Evolutionary conservation across 1,139 yeast genomes (phyloP), one percentile per base, ranked within the genome.

Genomic region (Tardiomyces depauwii): DNA sequence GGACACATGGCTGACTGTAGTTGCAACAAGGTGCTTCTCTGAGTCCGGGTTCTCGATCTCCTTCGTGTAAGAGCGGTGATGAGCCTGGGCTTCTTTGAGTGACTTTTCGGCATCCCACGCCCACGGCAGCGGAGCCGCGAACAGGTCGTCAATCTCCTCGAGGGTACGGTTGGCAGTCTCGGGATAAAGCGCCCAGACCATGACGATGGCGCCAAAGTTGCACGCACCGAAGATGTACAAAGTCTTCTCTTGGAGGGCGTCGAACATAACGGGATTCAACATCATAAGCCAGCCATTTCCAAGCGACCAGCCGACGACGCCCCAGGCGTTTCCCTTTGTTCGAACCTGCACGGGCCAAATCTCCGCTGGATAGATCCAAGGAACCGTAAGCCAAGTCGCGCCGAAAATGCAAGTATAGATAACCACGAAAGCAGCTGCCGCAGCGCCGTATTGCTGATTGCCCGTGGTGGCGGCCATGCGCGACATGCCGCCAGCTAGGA

Each of bases 281-380:
- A 66, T 59, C 42, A 66, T 66, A 23, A 68, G 58, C 68, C 70
- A 66, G 45, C 69, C 70, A 44, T 67, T 68, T 47, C 70, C 69
- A 49, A 67, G 60, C 44, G 69, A 64, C 64, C 70, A 66, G 12
- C 70, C 68, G 21, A 63, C 63, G 21, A 63, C 65, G 25, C 68
- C 68, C 64, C 63, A 63, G 5, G 36, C 42, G 44, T 77, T 76
- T 54, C 79, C 80, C 61, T 76, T 69, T 55, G 75, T 76, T 62
- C 80, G 70, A 69, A 77, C 72, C 47, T 58, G 59, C 30, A 61
- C 52, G 9, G 66, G 58, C 54, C 60, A 61, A 49, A 76, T 71
- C 64, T 76, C 80, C 12, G 80, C 70, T 54, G 77, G 73, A 65
- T 75, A 76, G 47, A 74, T 67, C 80, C 79, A 75, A 18, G 60